Evolutionary conservation across 148 eudicot species (phyloP), one percentile per base, ranked within the genome.

Genomic region (Fallopia convolvulus): DNA sequence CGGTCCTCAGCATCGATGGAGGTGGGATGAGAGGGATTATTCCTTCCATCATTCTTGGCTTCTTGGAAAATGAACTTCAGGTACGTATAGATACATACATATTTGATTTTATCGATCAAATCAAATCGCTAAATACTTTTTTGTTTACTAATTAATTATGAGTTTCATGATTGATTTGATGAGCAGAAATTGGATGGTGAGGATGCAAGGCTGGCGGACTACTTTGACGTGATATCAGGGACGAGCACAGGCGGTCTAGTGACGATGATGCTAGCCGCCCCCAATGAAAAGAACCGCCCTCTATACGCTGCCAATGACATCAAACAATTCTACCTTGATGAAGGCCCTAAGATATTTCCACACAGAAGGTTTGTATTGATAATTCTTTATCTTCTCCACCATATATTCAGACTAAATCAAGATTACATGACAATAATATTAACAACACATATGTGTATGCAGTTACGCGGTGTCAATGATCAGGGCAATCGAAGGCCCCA

Each of bases 161-260:
- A 61, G 26, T 61, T 61, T 10, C 39, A 23, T 61, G 20, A 65
- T 78, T 39, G 6, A 11, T 32, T 68, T 14, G 42, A 11, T 68
- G 47, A 40, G 77, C 71, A 87, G 89, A 77, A 65, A 53, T 48
- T 87, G 77, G 89, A 87, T 52, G 89, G 89, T 0, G 78, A 77
- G 73, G 80, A 86, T 17, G 89, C 80, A 14, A 80, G 89, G 65
- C 48, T 87, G 14, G 85, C 87, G 4, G 87, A 86, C 76, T 86
- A 86, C 49, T 86, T 86, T 32, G 89, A 86, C 75, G 83, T 84
- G 32, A 84, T 86, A 20, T 79, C 89, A 41, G 89, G 87, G 61
- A 82, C 88, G 26, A 86, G 88, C 74, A 86, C 86, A 2, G 88
- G 86, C 1, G 86, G 88, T 18, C 74, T 86, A 14, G 80, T 86